Evolutionary conservation across 441 rosid genomes (phyloP).

Genomic region (Gossypium gossypioides): DNA sequence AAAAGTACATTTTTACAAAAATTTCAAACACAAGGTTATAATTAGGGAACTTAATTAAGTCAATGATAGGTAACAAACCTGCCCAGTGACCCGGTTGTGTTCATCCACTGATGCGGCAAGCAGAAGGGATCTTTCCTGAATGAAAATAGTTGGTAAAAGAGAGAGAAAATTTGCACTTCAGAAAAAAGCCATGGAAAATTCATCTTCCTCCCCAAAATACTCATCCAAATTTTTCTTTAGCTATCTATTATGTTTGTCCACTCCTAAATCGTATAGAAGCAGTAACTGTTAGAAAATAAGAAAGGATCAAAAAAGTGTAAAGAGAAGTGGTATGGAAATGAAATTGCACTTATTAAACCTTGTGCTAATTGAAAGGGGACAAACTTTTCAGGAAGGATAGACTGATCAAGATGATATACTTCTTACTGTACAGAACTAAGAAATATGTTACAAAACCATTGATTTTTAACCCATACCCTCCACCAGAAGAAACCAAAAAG

Average conservation of each 20-base stretch:
- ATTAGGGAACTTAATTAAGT: conserved; percentile 8
- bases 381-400: conserved; percentile 8
- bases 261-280: neutral
- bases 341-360: neutral
- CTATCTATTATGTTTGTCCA: neutral
- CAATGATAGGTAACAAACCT: conserved; percentile 41
- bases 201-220: neutral
- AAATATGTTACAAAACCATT: conserved; percentile 2
- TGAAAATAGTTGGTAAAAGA: conserved; percentile 7
- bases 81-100: conserved; percentile 53
- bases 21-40: conserved; percentile 9
- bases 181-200: neutral
- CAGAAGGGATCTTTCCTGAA: conserved; percentile 65
- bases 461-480: conserved; percentile 3
- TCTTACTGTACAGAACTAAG: conserved; percentile 13
- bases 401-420: neutral
- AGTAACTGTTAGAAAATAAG: neutral
- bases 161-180: conserved; percentile 16
- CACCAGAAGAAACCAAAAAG: conserved; percentile 9
- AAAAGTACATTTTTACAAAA: neutral
- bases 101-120: conserved; percentile 51
- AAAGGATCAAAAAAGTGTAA: neutral
- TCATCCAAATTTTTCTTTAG: neutral
- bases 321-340: neutral
- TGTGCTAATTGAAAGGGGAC: neutral